Percentiles rank a stretch among this genome's conserved stretches.
phyloP scores from a whole-genome alignment of 768 basidiomycete species.

The Thelephora ganbajun region DNA sequence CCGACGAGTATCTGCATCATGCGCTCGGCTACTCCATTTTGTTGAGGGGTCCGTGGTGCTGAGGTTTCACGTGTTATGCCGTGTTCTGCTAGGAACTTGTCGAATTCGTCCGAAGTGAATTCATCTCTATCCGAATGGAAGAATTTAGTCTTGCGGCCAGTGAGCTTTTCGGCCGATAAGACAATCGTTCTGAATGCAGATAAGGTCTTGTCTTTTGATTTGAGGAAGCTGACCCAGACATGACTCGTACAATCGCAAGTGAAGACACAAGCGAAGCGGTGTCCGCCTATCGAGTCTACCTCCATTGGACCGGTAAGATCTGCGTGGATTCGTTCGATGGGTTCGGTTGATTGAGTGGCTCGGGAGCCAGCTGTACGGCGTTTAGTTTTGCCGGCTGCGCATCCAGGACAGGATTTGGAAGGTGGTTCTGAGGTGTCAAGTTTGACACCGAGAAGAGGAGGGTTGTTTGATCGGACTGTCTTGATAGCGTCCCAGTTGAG shows the following conservation, averaged over 20 bases:
- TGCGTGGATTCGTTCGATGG: background rate
- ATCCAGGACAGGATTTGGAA: background rate
- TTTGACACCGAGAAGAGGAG: background rate
- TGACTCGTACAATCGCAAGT: background rate
- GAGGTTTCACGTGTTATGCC: constrained; percentile 9
- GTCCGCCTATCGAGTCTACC: background rate
- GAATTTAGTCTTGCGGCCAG: constrained; percentile 3
- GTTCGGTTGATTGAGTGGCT: background rate
- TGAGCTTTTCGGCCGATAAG: background rate
- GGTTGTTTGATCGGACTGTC: background rate
- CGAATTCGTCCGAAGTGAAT: constrained; percentile 10
- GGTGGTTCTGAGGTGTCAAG: background rate
- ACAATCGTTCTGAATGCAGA: background rate
- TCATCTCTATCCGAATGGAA: constrained; percentile 15
- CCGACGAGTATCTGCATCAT: constrained; percentile 6
- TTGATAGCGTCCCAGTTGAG: background rate
- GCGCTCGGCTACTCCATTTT: constrained; percentile 14
- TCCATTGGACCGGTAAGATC: background rate
- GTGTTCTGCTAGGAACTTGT: constrained; percentile 2
- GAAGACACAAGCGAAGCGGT: background rate
- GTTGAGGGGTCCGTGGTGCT: constrained; percentile 12
- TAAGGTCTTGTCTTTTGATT: background rate
- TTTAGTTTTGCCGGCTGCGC: background rate
- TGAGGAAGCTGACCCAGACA: background rate
- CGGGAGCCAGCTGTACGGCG: background rate